Base-by-base conservation (phyloP, 2,329 filamentous ascomycete genomes). In the Passalora sequoiae region DNA sequence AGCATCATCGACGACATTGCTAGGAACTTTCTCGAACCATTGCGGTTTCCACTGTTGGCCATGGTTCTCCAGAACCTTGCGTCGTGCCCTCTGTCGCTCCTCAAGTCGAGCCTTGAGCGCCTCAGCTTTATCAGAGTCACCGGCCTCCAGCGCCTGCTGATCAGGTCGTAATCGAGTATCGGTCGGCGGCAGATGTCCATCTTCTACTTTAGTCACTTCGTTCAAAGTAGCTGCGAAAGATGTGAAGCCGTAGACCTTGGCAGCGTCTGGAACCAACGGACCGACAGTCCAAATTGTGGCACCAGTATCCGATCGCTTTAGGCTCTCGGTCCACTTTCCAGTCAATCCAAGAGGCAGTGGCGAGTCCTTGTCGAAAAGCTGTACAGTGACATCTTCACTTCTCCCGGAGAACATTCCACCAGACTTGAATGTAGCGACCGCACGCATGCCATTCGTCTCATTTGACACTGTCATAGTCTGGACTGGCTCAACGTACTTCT, bases 331-430 rank as follows among this genome's bases (percentile, higher is more conserved):
- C 92, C 92, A 98, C 42, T 85, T 94, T 2, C 92, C 92, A 0
- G 71, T 66, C 17, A 97, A 70, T 12, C 84, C 81, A 8, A 83
- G 71, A 1, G 85, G 76, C 0, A 84, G 76, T 15, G 80, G 73
- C 17, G 70, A 66, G 29, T 87, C 88, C n/a, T 54, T 44, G 45
- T 83, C 81, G 54, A 83, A 83, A 1, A 82, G 76, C 56, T 89
- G 83, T 5, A 91, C 83, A 25, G 77, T 74, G 7, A 97, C 86
- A 49, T 98, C 92, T 66, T 98, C 92, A 49, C 84, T 85, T 44
- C 92, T 81, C 10, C 92, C 92, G 22, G 91, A 89, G 69, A 97
- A 98, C 87, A 98, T 95, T 53, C 92, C 91, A 61, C 92, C 94
- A 43, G 84, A 80, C 63, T 92, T 94, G 71, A 98, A 98, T 44